Evolutionary conservation across 306 rosid genomes (phyloP), one percentile per base, ranked within the genome.

Genomic region (Mimosa bimucronata): DNA sequence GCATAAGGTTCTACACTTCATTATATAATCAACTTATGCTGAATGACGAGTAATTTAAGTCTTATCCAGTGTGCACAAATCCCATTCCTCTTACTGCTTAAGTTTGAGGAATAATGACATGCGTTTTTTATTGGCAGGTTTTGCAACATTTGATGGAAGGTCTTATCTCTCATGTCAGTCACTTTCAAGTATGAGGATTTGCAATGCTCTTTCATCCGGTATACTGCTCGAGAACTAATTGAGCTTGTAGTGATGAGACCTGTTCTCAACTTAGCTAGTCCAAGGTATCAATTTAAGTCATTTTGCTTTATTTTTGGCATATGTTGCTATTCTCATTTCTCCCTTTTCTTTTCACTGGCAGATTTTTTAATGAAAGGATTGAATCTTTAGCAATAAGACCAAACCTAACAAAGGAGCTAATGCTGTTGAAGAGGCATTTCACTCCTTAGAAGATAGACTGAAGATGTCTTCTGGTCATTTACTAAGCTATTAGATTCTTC

Each of bases 161-260:
- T 79, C 99, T 96, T 72, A 89, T n/a, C n/a, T n/a, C n/a, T n/a
- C n/a, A n/a, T 93, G 83, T 89, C 92, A 34, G 87, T 85, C 71
- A 88, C 93, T 11, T 87, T 90, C 88, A 93, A 87, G 90, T 83
- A 84, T 67, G 98, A 89, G 86, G 98, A 93, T 84, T 87, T 96
- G 87, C 90, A 85, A 76, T 96, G 98, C 87, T 79, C 89, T 84
- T 86, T 87, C 87, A 93, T 93, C 66, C 97, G 93, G 67, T 90
- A 71, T 78, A 82, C 88, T 53, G 88, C 78, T 26, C 90, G 97
- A 88, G 99, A 96, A 88, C 98, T 96, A 83, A 91, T 96, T 83
- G 94, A 97, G 80, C 89, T 90, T 90, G 91, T 97, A 80, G 99
- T 93, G 71, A 88, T 96, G 82, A 89, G 98, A 65, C 98, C 99